phyloP scores from a whole-genome alignment of 805 yeast genomes.

The Teunomyces lycoperdinae region DNA sequence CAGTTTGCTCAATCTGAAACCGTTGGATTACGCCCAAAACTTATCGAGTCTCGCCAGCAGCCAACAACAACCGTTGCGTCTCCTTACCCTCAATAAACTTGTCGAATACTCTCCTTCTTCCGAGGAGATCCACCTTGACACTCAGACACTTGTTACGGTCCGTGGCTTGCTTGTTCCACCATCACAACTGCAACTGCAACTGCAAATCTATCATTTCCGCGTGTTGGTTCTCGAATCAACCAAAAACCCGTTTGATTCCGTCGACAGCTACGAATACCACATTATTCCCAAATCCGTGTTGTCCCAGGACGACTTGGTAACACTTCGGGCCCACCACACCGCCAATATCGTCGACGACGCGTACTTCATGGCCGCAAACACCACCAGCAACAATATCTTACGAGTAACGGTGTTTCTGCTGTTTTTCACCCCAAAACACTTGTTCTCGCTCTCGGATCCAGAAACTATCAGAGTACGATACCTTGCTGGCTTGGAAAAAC shows the following conservation, averaged over 20 bases:
- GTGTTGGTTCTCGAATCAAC: slow-evolving; percentile 24
- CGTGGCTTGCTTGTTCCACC: slow-evolving; percentile 31
- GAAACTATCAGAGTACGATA: slow-evolving; percentile 54
- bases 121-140: slow-evolving; percentile 16
- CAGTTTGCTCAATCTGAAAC: slow-evolving; percentile 26
- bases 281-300: slow-evolving; percentile 20
- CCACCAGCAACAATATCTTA: slow-evolving; percentile 29
- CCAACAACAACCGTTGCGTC: slow-evolving; percentile 11
- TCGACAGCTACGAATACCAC: slow-evolving; percentile 38
- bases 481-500: slow-evolving; percentile 23
- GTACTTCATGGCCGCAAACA: slow-evolving; percentile 25
- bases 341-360: slow-evolving; percentile 31
- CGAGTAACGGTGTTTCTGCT: slow-evolving; percentile 52
- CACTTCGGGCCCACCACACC: slow-evolving; percentile 10
- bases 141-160: slow-evolving; percentile 20
- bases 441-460: slow-evolving; percentile 42
- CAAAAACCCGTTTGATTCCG: slow-evolving; percentile 14
- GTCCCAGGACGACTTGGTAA: slow-evolving; percentile 27
- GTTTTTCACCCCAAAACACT: slow-evolving; percentile 49
- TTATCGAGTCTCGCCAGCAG: slow-evolving; percentile 14
- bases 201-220: slow-evolving; percentile 27
- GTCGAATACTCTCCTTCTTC: slow-evolving; percentile 32
- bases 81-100: slow-evolving; percentile 36
- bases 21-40: slow-evolving; percentile 35
- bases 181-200: slow-evolving; percentile 7